phyloP scores from a whole-genome alignment of 768 basidiomycete species.

The Russula emetica region DNA sequence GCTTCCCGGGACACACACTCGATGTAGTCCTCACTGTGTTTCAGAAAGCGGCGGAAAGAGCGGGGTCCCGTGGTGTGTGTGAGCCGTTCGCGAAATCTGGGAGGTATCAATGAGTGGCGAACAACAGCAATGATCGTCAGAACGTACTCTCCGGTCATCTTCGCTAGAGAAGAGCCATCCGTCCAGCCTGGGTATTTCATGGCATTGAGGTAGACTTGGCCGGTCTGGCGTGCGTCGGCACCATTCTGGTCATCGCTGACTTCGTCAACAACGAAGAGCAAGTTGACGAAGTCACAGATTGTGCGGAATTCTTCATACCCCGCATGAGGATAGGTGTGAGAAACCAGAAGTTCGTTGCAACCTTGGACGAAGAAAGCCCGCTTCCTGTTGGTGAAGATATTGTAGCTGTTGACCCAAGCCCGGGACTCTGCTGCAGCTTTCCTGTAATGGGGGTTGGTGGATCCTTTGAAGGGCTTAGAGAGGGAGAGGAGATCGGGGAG shows the following conservation, averaged over 20 bases:
- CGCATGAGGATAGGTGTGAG: conserved; percentile 59
- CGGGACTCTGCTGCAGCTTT: conserved; percentile 55
- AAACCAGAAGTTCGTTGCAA: conserved; percentile 59
- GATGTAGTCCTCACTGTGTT: conserved; percentile 54
- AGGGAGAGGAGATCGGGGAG: conserved; percentile 55
- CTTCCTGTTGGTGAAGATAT: conserved; percentile 57
- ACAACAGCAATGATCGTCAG: conserved; percentile 1
- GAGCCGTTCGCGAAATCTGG: conserved; percentile 57
- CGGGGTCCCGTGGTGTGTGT: conserved; percentile 42
- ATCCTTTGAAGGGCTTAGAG: conserved; percentile 44
- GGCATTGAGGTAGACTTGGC: conserved; percentile 51
- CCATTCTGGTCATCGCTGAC: conserved; percentile 66
- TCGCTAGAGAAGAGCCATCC: conserved; percentile 53
- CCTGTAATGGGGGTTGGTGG: conserved; percentile 56
- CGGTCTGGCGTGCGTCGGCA: conserved; percentile 51
- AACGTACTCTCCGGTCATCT: conserved; percentile 61
- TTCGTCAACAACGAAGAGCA: conserved; percentile 61
- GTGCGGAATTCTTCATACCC: conserved; percentile 57
- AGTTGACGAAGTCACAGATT: conserved; percentile 55
- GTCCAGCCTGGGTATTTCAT: conserved; percentile 54
- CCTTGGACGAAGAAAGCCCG: conserved; percentile 61
- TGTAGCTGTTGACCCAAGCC: conserved; percentile 61
- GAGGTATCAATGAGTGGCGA: conserved; percentile 1
- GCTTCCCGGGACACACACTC: conserved; percentile 58
- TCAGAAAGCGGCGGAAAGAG: conserved; percentile 48